These are phyloP conservation scores for Wickerhamiella hasegawae DNA, from an alignment of 805 yeast genomes.

Conservation along the genomic window DNA sequence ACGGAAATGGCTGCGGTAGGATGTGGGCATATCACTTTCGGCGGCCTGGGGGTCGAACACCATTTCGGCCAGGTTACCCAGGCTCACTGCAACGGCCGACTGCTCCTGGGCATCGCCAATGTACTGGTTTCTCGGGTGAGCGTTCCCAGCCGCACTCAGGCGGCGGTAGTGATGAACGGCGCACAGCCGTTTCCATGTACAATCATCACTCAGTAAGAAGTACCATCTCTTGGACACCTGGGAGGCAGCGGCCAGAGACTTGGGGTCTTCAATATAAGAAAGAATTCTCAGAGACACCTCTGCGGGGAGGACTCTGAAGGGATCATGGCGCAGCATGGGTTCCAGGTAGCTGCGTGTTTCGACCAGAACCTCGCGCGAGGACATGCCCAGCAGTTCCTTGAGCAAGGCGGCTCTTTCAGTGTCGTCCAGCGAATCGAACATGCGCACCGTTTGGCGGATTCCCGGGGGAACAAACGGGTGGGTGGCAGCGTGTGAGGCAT, in stretches of 20 bases:
- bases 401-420: slow-evolving; percentile 12
- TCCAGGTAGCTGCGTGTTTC: slow-evolving; percentile 17
- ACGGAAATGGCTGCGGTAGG: slow-evolving; percentile 25
- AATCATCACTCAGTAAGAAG: slow-evolving; percentile 25
- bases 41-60: slow-evolving; percentile 21
- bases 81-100: not conserved
- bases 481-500: no score
- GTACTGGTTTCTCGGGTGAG: not conserved
- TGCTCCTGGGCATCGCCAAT: not conserved
- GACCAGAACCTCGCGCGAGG: slow-evolving; percentile 18
- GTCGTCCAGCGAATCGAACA: slow-evolving; percentile 11
- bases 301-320: slow-evolving; percentile 43
- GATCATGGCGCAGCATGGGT: slow-evolving; percentile 26
- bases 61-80: slow-evolving; percentile 17
- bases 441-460: no score
- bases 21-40: slow-evolving; percentile 18
- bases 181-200: slow-evolving; percentile 28
- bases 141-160: slow-evolving; percentile 20
- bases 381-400: slow-evolving; percentile 12
- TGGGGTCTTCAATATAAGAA: slow-evolving; percentile 69
- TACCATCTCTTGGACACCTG: slow-evolving; percentile 79
- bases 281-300: slow-evolving; percentile 72
- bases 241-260: slow-evolving; percentile 79
- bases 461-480: no score
- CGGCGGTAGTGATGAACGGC: slow-evolving; percentile 23